Evolutionary conservation across 2,329 filamentous ascomycete genomes (phyloP).

Genomic region (Dactylellina leptospora): DNA sequence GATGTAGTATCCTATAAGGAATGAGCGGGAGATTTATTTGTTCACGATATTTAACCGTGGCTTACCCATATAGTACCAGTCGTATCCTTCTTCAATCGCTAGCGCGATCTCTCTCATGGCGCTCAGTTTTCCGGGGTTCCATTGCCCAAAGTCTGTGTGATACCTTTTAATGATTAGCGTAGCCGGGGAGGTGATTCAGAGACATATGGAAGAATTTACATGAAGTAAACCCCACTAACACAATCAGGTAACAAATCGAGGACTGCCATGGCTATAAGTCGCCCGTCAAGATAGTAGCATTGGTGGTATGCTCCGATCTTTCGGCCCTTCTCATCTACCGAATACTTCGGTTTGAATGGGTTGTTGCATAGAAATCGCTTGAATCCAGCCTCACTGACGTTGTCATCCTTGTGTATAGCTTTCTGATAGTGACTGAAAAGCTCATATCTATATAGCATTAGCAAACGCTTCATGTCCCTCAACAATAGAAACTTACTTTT

Average conservation of each 20-base stretch:
- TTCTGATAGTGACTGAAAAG: conserved; percentile 80
- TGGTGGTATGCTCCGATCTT: conserved; percentile 79
- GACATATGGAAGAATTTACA: conserved; percentile 62
- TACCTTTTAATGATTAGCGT: conserved; percentile 59
- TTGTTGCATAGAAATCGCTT: conserved; percentile 77
- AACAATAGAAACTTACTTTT: too few species aligned
- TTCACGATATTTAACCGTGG: background rate
- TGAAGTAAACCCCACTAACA: conserved; percentile 83
- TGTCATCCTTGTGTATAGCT: conserved; percentile 74
- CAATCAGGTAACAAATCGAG: conserved; percentile 78
- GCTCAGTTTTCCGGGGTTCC: conserved; percentile 77
- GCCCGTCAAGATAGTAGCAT: conserved; percentile 80
- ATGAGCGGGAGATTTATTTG: conserved; percentile 5
- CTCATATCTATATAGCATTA: conserved; percentile 57
- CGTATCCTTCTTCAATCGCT: conserved; percentile 73
- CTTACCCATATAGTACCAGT: conserved; percentile 76
- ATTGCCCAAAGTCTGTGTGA: conserved; percentile 75
- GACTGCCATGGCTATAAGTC: conserved; percentile 78
- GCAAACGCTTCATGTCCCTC: conserved; percentile 30
- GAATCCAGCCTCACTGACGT: conserved; percentile 72
- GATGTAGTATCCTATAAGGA: conserved; percentile 74
- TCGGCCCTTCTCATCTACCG: conserved; percentile 65
- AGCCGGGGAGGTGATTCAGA: background rate
- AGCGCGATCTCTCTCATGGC: conserved; percentile 77
- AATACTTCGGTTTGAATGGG: conserved; percentile 64